phyloP scores from a whole-genome alignment of 2,329 filamentous ascomycete species.

The Penicillium aurantiogriseum region DNA sequence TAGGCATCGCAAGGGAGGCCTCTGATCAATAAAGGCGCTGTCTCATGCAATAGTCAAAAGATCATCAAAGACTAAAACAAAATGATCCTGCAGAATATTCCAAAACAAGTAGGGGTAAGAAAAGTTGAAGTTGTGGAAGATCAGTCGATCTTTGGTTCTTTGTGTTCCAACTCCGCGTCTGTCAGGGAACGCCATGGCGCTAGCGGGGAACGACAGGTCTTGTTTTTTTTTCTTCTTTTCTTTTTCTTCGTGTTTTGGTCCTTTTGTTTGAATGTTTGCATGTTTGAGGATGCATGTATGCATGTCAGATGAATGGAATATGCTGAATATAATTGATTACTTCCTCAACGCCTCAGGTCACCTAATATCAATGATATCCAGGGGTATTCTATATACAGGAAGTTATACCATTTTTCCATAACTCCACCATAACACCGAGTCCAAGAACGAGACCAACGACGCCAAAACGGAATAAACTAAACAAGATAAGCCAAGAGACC shows the following conservation, averaged over 20 bases:
- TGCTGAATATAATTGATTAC: constrained; percentile 3
- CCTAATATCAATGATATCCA: constrained; percentile 17
- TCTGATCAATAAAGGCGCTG: constrained; percentile 1
- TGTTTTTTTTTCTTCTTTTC: neutral
- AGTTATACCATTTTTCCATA: constrained; percentile 5
- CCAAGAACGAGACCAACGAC: neutral
- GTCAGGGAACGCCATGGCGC: constrained; percentile 10
- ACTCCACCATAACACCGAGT: neutral
- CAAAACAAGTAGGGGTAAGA: constrained; percentile 1
- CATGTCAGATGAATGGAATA: neutral
- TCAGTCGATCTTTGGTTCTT: constrained; percentile 3
- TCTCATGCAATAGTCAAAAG: constrained; percentile 3
- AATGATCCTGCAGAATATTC: neutral
- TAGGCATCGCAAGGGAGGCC: constrained; percentile 11
- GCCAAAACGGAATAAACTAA: constrained; percentile 14
- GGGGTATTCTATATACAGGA: constrained; percentile 27
- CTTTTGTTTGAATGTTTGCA: neutral
- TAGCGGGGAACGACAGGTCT: neutral
- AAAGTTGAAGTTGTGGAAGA: neutral
- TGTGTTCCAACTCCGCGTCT: constrained; percentile 11
- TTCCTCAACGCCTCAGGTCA: constrained; percentile 14
- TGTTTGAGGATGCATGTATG: no score
- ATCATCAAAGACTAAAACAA: neutral
- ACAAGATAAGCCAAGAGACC: constrained; percentile 34
- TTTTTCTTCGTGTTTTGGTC: neutral